phyloP scores from a whole-genome alignment of 257 asterid species.

The Rehmannia glutinosa region DNA sequence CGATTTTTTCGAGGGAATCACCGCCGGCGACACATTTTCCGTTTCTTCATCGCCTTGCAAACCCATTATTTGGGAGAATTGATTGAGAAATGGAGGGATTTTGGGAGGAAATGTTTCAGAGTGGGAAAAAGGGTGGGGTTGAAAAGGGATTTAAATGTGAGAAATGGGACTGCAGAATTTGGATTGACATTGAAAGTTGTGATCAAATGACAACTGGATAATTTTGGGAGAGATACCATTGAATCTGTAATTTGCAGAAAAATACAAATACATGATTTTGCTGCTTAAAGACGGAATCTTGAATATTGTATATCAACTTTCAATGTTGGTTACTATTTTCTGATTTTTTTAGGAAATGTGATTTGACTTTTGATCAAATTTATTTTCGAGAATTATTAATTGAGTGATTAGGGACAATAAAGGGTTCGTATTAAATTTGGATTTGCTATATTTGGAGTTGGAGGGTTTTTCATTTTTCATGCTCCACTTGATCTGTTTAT shows the following conservation, averaged over 20 bases:
- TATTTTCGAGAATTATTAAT: no score
- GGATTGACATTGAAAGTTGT: not conserved
- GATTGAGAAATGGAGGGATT: not conserved
- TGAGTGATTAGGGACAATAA: no score
- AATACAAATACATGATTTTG: not conserved
- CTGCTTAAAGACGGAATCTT: not conserved
- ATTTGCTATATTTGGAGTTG: no score
- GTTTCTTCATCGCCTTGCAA: slow-evolving; percentile 26
- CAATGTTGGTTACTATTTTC: no score
- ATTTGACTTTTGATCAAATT: no score
- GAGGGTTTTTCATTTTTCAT: no score
- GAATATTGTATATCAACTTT: no score
- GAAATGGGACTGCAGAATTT: not conserved
- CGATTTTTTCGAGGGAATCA: slow-evolving; percentile 4
- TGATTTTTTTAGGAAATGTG: no score
- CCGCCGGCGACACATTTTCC: slow-evolving; percentile 12
- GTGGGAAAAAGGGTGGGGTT: not conserved
- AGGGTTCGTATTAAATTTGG: no score
- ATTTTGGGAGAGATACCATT: not conserved
- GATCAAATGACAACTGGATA: slow-evolving; percentile 17
- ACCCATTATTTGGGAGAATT: slow-evolving; percentile 24
- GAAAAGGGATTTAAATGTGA: not conserved
- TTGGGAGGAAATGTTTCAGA: not conserved
- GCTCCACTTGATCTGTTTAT: no score
- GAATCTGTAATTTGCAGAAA: not conserved